Conservation (phyloP, 1,284 basidiomycete genomes). For the Rhodotorula sp. region DNA sequence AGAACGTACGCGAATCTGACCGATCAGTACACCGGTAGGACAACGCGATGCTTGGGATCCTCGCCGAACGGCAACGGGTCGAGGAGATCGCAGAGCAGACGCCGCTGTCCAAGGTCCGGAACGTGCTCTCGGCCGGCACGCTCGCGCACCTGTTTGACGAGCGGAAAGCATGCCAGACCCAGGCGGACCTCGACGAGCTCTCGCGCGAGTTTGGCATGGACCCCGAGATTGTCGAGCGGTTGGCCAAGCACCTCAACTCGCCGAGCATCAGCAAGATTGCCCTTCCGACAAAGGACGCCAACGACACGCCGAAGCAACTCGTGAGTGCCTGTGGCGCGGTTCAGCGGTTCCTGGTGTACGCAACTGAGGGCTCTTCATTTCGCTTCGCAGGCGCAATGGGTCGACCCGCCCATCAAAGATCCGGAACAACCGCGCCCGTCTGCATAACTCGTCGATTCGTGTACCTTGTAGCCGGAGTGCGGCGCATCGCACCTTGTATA, state of each 20-base stretch:
- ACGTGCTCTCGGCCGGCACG: slow-evolving; percentile 23
- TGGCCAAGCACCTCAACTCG: slow-evolving; percentile 28
- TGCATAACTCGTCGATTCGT: neutral
- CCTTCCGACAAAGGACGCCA: slow-evolving; percentile 21
- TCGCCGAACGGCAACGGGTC: slow-evolving; percentile 22
- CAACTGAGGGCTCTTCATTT: neutral
- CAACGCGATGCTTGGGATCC: slow-evolving; percentile 40
- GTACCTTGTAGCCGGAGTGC: too few relatives aligned
- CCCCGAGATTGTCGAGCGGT: slow-evolving; percentile 14
- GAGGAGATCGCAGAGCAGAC: slow-evolving; percentile 24
- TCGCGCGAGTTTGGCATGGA: slow-evolving; percentile 36
- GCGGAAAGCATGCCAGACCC: slow-evolving; percentile 25
- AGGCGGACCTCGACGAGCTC: slow-evolving; percentile 22
- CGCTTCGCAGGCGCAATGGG: slow-evolving; percentile 21
- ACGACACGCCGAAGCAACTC: slow-evolving; percentile 31
- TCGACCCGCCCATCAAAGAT: slow-evolving; percentile 14
- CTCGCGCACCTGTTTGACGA: slow-evolving; percentile 37
- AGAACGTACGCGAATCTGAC: neutral
- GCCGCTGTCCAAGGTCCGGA: slow-evolving; percentile 1
- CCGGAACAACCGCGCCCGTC: neutral
- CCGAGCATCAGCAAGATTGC: slow-evolving; percentile 28
- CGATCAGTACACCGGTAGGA: slow-evolving; percentile 12
- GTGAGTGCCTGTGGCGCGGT: neutral
- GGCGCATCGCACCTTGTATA: too few relatives aligned
- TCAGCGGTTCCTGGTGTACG: neutral